Evolutionary conservation across 208 protist genomes (phyloP), one percentile per base, ranked within the genome.

Genomic region (Leishmania lainsoni): DNA sequence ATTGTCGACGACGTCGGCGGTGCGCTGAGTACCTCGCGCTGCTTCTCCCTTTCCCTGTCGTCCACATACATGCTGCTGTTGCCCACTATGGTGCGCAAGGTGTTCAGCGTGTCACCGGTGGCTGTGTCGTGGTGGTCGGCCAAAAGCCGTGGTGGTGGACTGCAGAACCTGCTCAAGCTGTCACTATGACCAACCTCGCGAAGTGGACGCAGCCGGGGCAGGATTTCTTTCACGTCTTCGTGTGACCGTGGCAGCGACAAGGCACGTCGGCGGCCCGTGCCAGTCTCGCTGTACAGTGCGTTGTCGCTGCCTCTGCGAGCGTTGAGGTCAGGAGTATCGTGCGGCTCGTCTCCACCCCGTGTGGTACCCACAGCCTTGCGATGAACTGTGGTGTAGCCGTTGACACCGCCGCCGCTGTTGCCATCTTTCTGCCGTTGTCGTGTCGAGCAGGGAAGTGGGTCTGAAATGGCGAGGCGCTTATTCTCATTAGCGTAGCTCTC

Each of bases 201-300:
- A 42, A 86, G 59, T 0, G 85, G 85, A 29, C 59, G 80, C 56
- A 79, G 78, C 2, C 35, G 63, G 12, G 81, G 74, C 58, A 85
- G 76, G 63, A 78, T 51, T 26, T 88, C 80, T 22, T 45, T 76
- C 63, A 78, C 72, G 66, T 69, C 76, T 70, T 86, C 80, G 5
- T 39, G 74, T 10, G 81, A 78, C 17, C 81, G 81, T 2, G 81
- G 81, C 39, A 79, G 71, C 14, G 81, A 85, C 51, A 72, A 42
- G 2, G 81, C 81, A 14, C 81, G 75, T 22, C 76, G 76, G 26
- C 81, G 81, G 14, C 68, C 75, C 45, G 22, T 29, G 20, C 59
- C 63, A 42, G 70, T 45, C 0, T n/a, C 32, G 29, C 51, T n/a
- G 72, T 39, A 45, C 52, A n/a, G 48, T 42, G 52, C 8, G 52